phyloP scores from a whole-genome alignment of 2,329 filamentous ascomycete genomes.

The Pleurostoma richardsiae region DNA sequence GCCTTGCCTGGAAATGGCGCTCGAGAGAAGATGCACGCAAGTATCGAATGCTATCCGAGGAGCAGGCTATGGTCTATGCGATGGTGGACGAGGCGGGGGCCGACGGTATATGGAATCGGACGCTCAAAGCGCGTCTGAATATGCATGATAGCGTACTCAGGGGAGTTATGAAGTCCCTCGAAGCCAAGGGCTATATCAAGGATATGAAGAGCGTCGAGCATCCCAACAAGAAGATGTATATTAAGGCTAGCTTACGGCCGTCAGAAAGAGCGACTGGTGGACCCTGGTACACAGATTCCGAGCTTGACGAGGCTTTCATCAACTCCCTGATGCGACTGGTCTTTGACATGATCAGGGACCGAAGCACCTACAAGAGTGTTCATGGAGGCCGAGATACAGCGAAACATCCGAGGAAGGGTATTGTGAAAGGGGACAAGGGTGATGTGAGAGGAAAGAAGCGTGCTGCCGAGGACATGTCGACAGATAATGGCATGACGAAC shows the following conservation, averaged over 20 bases:
- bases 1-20: constrained; percentile 53
- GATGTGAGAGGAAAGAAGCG: constrained; percentile 44
- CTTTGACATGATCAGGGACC: constrained; percentile 65
- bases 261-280: constrained; percentile 89
- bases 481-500: constrained; percentile 22
- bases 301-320: constrained; percentile 85
- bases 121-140: constrained; percentile 72
- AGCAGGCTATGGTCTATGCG: constrained; percentile 79
- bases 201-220: constrained; percentile 89
- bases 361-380: constrained; percentile 61
- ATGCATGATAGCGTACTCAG: constrained; percentile 81
- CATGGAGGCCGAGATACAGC: constrained; percentile 26
- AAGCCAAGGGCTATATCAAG: constrained; percentile 76
- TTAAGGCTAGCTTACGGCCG: constrained; percentile 78
- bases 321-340: constrained; percentile 68
- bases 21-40: constrained; percentile 57
- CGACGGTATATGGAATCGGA: constrained; percentile 88
- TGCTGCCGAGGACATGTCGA: constrained; percentile 38
- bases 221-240: constrained; percentile 92
- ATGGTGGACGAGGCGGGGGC: constrained; percentile 81
- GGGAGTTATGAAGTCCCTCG: constrained; percentile 77
- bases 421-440: constrained; percentile 38
- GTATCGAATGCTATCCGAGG: constrained; percentile 53
- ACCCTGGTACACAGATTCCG: constrained; percentile 89
- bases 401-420: constrained; percentile 47